Evolutionary conservation across 768 basidiomycete genomes (phyloP), one percentile per base, ranked within the genome.

Genomic region (Piloderma croceum): DNA sequence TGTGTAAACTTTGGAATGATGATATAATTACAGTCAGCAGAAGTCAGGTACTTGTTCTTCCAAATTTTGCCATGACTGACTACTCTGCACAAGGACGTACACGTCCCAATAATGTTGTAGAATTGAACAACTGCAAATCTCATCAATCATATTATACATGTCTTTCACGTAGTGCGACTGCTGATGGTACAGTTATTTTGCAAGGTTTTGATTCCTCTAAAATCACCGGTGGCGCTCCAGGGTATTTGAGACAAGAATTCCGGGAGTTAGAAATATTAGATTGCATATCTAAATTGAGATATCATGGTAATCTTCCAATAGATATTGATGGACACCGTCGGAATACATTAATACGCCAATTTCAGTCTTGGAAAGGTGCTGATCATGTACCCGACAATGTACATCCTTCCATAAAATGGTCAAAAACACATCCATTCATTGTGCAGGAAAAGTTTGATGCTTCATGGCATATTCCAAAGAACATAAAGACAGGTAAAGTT

Each of bases 201-300:
- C 31, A 41, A 31, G 33, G 29, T 3, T 45, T 48, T 33, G 23
- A 40, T 40, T 3, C 3, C 6, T 6, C 10, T 18, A 23, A 40
- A 13, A 35, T 50, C 11, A 57, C 48, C 11, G 48, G 50, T 10
- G 52, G 53, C 3, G 50, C n/a, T n/a, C n/a, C n/a, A n/a, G n/a
- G n/a, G n/a, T n/a, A n/a, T n/a, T n/a, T n/a, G n/a, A n/a, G n/a
- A 52, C 7, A 41, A 50, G 64, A 65, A 39, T 64, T 63, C 24
- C 31, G 59, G 6, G 62, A 66, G 24, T 43, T 65, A 1, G 61
- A 66, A 24, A 24, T 67, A 1, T 42, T 70, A 2, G 58, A 68
- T 52, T 49, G 62, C 6, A 58, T 69, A 1, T 67, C 61, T 0
- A 22, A 31, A 2, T 22, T 59, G 11, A 21, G 38, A 21, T 65